These are phyloP conservation scores for Yarrowia yakushimensis DNA, from an alignment of 805 yeast genomes.

Conservation along the genomic window DNA sequence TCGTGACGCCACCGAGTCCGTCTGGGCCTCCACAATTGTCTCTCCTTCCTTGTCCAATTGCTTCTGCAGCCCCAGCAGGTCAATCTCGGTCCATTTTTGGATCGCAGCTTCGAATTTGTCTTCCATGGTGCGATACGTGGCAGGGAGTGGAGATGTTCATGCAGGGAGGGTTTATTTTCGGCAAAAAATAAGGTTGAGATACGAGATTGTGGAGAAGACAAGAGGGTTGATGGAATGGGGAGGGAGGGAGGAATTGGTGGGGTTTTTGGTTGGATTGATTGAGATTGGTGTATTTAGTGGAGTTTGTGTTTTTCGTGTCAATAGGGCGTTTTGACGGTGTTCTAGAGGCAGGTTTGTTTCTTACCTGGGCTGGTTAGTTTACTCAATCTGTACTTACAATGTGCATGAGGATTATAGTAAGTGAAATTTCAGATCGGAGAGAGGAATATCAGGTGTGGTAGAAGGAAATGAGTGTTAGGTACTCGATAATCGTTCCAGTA, in stretches of 20 bases:
- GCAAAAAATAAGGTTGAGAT: neutral
- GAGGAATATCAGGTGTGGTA: too few species aligned
- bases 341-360: too few species aligned
- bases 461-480: too few species aligned
- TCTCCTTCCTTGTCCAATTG: constrained; percentile 71
- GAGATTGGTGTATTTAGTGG: too few species aligned
- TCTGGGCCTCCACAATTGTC: constrained; percentile 67
- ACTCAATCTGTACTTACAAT: too few species aligned
- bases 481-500: too few species aligned
- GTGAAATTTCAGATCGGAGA: too few species aligned
- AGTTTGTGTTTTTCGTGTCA: too few species aligned
- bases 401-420: too few species aligned
- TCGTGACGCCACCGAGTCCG: constrained; percentile 62
- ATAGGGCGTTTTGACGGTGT: too few species aligned
- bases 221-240: neutral
- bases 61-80: constrained; percentile 65
- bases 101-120: constrained; percentile 53
- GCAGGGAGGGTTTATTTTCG: neutral
- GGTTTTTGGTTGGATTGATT: neutral
- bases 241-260: neutral
- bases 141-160: neutral
- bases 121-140: constrained; percentile 10
- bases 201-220: neutral
- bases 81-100: constrained; percentile 71
- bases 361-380: too few species aligned